Evolutionary conservation across 768 basidiomycete genomes (phyloP).

Genomic region (Rhodosporidiobolus sp.): DNA sequence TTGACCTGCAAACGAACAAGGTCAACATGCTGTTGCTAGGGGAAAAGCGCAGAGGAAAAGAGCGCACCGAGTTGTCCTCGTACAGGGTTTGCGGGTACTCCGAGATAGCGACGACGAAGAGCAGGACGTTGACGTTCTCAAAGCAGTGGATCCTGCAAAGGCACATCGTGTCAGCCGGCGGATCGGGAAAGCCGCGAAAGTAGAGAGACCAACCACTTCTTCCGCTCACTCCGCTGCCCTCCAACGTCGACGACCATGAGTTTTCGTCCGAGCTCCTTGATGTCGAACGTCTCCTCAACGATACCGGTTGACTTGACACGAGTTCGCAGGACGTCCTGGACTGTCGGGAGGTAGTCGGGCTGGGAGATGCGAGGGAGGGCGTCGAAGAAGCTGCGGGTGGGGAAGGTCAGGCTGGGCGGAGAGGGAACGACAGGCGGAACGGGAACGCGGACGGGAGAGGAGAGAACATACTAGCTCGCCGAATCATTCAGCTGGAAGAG

Average conservation of each 20-base stretch:
- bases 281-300: constrained; percentile 81
- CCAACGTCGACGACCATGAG: constrained; percentile 71
- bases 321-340: constrained; percentile 82
- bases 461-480: constrained; percentile 63
- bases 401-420: background rate
- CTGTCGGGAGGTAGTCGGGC: constrained; percentile 75
- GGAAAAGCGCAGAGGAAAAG: no score
- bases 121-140: constrained; percentile 85
- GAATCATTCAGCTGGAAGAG: constrained; percentile 96
- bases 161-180: background rate
- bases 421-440: background rate
- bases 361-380: constrained; percentile 75
- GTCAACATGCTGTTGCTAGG: no score
- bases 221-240: constrained; percentile 80
- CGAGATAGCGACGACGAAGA: constrained; percentile 86
- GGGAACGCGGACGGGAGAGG: background rate
- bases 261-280: constrained; percentile 16
- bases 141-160: constrained; percentile 69
- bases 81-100: constrained; percentile 70
- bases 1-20: no score
- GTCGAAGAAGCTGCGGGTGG: constrained; percentile 45
- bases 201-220: constrained; percentile 60
- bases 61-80: constrained; percentile 29
- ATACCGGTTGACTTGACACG: constrained; percentile 97
- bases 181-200: background rate